Conservation (phyloP, 495 filamentous ascomycete species). For the Geoglossum glabrum region DNA sequence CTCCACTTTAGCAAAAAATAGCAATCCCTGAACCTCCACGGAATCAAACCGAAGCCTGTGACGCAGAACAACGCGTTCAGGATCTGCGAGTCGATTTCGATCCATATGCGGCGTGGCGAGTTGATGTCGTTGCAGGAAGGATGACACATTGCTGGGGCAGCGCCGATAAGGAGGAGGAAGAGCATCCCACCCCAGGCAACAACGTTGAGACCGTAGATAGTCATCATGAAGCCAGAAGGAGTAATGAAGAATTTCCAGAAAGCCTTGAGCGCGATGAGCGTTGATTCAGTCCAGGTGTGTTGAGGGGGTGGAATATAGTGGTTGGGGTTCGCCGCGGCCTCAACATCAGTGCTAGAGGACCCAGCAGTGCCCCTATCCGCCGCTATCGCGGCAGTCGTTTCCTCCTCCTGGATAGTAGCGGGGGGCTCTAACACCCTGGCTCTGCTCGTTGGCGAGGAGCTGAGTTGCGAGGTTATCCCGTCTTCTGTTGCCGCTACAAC, state of each 20-base stretch:
- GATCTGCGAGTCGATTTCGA: constrained; percentile 71
- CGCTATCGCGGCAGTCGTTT: neutral
- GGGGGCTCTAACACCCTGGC: neutral
- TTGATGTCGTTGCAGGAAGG: constrained; percentile 53
- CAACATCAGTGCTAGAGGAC: constrained; percentile 8
- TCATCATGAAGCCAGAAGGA: constrained; percentile 50
- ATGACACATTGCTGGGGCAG: constrained; percentile 58
- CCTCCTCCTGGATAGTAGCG: constrained; percentile 1
- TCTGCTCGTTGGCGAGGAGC: neutral
- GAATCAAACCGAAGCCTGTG: constrained; percentile 63
- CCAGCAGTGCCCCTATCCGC: neutral
- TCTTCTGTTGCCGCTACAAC: neutral
- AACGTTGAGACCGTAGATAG: constrained; percentile 59
- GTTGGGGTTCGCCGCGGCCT: constrained; percentile 20
- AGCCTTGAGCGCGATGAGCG: constrained; percentile 31
- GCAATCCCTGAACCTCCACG: constrained; percentile 68
- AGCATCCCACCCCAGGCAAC: constrained; percentile 85
- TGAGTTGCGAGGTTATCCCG: neutral
- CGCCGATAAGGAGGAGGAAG: constrained; percentile 61
- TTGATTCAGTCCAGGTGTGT: constrained; percentile 32
- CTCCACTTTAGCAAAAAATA: constrained; percentile 49
- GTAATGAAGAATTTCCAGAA: constrained; percentile 41
- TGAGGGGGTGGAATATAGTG: constrained; percentile 55
- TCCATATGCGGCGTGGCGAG: constrained; percentile 55
- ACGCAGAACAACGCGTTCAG: constrained; percentile 74